Evolutionary conservation across 2,329 filamentous ascomycete species (phyloP), one percentile per base, ranked within the genome.

Genomic region (Colletotrichum salicis): DNA sequence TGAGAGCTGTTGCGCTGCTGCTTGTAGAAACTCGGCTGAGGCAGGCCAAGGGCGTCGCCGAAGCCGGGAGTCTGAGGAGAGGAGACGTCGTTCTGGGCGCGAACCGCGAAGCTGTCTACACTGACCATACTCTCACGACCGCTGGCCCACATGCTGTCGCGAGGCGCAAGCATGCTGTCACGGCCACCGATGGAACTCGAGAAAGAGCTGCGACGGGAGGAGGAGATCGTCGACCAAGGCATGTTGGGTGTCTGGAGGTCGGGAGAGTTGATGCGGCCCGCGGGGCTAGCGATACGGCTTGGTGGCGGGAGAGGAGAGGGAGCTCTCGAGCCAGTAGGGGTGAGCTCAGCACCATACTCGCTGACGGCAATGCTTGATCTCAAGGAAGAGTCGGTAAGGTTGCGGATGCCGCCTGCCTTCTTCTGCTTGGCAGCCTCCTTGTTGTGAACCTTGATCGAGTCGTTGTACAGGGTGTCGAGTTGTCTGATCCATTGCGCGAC

Each of bases 401-500:
- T 71, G 65, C 65, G 69, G 11, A 71, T 59, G 7, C 69, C 69
- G 3, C 69, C 69, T 2, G 69, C 55, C 69, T 71, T 71, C 69
- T 71, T 71, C 59, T 71, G 69, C 69, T 71, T 71, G 35, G 69
- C 69, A 51, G 77, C 75, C 72, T 80, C 78, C 74, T 80, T 80
- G 52, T 77, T 69, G 70, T 80, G 79, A 59, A 90, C 84, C 62
- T 87, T 86, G 77, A 92, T 91, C 0, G 89, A 85, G 11, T 86
- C 89, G 15, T 82, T 82, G 76, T 92, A 90, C 22, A 92, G 84
- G 52, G 87, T 89, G 73, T 91, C 90, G 11, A 92, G 81, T 72
- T 90, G 89, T 75, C 91, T 87, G 63, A 91, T 84, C 90, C 90
- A 92, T 76, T 92, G 89, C 4, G 87, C 88, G 15, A 92, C 90